phyloP scores from a whole-genome alignment of 2,329 filamentous ascomycete species.

The Pestalotiopsis sp. region DNA sequence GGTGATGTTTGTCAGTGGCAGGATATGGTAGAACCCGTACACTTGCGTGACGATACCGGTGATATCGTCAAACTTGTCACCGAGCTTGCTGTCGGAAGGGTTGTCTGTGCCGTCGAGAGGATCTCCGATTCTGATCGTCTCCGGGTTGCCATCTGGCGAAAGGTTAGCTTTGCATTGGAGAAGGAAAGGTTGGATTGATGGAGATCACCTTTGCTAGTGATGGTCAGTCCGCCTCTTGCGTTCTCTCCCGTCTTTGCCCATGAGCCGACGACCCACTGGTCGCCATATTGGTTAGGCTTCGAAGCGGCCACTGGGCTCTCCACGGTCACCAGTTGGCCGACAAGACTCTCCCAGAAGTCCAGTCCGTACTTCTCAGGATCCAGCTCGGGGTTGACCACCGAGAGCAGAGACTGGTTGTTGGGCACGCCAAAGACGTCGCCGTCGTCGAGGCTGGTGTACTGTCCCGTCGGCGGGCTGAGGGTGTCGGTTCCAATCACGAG shows the following conservation, averaged over 20 bases:
- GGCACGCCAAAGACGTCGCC: slow-evolving; percentile 67
- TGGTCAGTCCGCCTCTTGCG: slow-evolving; percentile 63
- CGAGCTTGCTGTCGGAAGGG: slow-evolving; percentile 60
- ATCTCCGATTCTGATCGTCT: slow-evolving; percentile 65
- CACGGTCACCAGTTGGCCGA: slow-evolving; percentile 68
- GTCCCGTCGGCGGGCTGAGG: slow-evolving; percentile 58
- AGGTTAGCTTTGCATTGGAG: neutral
- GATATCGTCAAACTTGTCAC: slow-evolving; percentile 65
- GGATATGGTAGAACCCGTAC: slow-evolving; percentile 70
- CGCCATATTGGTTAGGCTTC: slow-evolving; percentile 65
- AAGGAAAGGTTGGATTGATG: neutral
- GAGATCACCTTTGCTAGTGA: slow-evolving; percentile 52
- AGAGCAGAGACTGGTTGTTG: slow-evolving; percentile 61
- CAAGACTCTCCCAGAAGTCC: slow-evolving; percentile 74
- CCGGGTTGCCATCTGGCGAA: slow-evolving; percentile 64
- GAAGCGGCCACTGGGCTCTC: slow-evolving; percentile 56
- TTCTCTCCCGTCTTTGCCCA: slow-evolving; percentile 67
- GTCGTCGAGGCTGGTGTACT: slow-evolving; percentile 64
- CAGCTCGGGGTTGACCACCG: slow-evolving; percentile 60
- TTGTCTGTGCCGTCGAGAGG: slow-evolving; percentile 68
- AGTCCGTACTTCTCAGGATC: slow-evolving; percentile 64
- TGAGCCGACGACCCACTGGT: slow-evolving; percentile 69
- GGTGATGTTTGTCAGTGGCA: slow-evolving; percentile 61
- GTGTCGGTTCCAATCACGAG: slow-evolving; percentile 63
- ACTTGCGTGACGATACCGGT: slow-evolving; percentile 68